These are phyloP conservation scores for Apostasia ramifera DNA, from an alignment of 106 monocot genomes.

Conservation along the genomic window DNA sequence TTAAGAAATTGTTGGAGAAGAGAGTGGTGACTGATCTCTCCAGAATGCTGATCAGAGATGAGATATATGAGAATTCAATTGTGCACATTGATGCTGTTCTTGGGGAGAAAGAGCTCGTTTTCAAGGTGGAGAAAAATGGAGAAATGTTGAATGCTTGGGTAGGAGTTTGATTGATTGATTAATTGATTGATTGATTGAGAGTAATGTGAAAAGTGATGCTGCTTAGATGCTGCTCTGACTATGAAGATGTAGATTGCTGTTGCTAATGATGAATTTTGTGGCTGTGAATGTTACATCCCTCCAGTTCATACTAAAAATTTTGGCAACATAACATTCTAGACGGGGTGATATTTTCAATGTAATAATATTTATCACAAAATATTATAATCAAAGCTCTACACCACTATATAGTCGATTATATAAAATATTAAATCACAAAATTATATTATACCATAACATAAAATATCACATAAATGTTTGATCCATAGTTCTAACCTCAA, in stretches of 20 bases:
- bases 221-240: no score
- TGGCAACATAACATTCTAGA: no score
- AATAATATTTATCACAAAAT: no score
- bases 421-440: no score
- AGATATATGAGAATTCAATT: conserved; percentile 57
- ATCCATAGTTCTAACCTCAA: no score
- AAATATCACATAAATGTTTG: no score
- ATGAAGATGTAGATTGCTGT: conserved; percentile 42
- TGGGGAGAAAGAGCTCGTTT: conserved; percentile 43
- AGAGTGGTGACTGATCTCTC: conserved; percentile 72
- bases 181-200: conserved; percentile 26
- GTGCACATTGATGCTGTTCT: conserved; percentile 47
- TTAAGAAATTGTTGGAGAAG: conserved; percentile 79
- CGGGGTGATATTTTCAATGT: no score
- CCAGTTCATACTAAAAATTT: no score
- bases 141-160: conserved; percentile 40
- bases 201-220: conserved; percentile 18
- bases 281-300: no score
- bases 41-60: conserved; percentile 60
- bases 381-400: no score
- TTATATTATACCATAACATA: no score
- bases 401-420: no score
- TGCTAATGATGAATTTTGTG: background rate
- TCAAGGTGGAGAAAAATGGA: conserved; percentile 52
- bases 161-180: conserved; percentile 41